A percentile compares a stretch with the other conserved stretches of the same genome.
These are phyloP conservation scores for Capsicum chinense DNA, from an alignment of 257 asterid species.

Conservation along the genomic window DNA sequence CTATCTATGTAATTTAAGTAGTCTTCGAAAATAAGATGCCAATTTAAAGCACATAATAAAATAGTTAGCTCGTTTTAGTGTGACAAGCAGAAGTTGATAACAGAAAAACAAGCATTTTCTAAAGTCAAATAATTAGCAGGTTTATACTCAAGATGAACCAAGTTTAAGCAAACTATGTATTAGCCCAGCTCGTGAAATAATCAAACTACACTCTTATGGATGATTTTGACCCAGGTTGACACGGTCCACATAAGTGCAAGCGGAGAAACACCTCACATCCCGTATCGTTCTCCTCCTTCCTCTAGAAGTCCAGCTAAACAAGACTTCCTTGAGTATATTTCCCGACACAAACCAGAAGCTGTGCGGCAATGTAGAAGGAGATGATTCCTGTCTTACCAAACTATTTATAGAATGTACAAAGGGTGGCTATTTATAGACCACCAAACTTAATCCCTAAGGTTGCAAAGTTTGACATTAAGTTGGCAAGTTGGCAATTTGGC, in stretches of 20 bases:
- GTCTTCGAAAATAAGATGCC: slow-evolving; percentile 3
- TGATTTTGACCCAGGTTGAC: not conserved
- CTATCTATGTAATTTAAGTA: not conserved
- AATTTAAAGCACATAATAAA: slow-evolving; percentile 16
- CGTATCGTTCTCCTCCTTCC: not conserved
- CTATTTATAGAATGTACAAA: not conserved
- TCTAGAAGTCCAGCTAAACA: not conserved
- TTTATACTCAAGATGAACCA: not conserved
- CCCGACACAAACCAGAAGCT: not conserved
- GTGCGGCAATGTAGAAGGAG: slow-evolving; percentile 12
- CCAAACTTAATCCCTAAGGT: no score
- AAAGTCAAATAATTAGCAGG: not conserved
- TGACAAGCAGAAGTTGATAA: slow-evolving; percentile 21
- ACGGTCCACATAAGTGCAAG: not conserved
- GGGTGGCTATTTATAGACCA: no score
- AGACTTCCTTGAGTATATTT: not conserved
- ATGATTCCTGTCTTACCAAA: not conserved
- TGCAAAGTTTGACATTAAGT: no score
- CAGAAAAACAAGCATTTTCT: not conserved
- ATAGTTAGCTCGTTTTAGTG: slow-evolving; percentile 2
- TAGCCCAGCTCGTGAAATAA: not conserved
- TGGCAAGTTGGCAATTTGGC: no score
- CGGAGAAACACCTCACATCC: not conserved
- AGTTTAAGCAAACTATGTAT: slow-evolving; percentile 6
- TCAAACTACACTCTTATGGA: not conserved